Percentiles rank a stretch among this genome's conserved stretches.
Conservation (phyloP, 371 early-diverging fungal species). For the Paraphysoderma sedebokerense region DNA sequence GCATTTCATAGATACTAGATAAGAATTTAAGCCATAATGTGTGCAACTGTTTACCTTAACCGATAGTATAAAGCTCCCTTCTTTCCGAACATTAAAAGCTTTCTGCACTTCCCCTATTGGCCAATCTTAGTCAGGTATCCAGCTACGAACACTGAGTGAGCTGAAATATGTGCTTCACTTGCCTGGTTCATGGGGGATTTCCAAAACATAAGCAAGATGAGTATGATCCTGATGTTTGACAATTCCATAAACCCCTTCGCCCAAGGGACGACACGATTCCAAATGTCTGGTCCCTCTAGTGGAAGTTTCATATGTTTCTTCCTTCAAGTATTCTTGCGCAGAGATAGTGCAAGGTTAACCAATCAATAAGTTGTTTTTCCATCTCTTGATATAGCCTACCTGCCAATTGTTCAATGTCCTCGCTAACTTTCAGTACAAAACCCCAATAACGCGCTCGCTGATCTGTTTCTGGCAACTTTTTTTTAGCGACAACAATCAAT, state of each 20-base stretch:
- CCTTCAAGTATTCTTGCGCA: background rate
- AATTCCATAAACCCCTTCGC: conserved; percentile 16
- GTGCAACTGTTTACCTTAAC: conserved; percentile 17
- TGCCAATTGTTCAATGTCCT: conserved; percentile 10
- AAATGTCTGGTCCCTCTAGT: background rate
- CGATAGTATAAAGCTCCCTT: conserved; percentile 23
- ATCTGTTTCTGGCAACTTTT: conserved; percentile 8
- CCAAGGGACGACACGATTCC: too few relatives aligned
- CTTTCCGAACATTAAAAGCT: conserved; percentile 21
- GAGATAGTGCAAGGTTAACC: background rate
- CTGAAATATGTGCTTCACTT: too few relatives aligned
- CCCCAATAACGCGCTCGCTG: conserved; percentile 17
- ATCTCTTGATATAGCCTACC: conserved; percentile 12
- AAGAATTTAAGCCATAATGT: too few relatives aligned
- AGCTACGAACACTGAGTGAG: too few relatives aligned
- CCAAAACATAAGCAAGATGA: conserved; percentile 18
- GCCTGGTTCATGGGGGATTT: conserved; percentile 15
- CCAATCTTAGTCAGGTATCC: too few relatives aligned
- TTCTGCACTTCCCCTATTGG: conserved; percentile 27
- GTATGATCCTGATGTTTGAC: conserved; percentile 11
- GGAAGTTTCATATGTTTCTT: background rate
- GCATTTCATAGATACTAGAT: too few relatives aligned
- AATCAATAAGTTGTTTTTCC: conserved; percentile 5
- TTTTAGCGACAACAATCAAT: conserved; percentile 15
- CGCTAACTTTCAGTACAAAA: conserved; percentile 14